Evolutionary conservation across 768 basidiomycete genomes (phyloP).

Genomic region (Trametes cingulata): DNA sequence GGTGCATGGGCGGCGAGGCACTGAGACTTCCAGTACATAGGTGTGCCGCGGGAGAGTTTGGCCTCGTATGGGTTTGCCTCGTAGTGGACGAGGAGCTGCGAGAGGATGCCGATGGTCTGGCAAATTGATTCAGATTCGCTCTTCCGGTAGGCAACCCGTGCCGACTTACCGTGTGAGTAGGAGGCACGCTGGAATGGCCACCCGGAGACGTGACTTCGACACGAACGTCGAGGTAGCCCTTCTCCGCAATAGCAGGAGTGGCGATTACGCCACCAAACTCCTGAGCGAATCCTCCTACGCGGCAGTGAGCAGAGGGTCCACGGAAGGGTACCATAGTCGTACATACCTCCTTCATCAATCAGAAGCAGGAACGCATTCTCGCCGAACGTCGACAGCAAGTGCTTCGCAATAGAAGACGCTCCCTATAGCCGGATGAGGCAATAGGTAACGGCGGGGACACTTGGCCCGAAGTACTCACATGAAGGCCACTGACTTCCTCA

Average conservation of each 20-base stretch:
- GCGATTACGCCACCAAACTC: constrained; percentile 36
- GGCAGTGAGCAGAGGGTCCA: not conserved
- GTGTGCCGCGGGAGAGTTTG: constrained; percentile 34
- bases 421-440: constrained; percentile 33
- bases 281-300: constrained; percentile 31
- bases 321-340: too few relatives aligned
- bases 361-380: constrained; percentile 50
- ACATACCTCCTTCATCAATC: constrained; percentile 59
- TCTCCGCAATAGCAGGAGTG: constrained; percentile 36
- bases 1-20: constrained; percentile 48
- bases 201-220: constrained; percentile 48
- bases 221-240: constrained; percentile 45
- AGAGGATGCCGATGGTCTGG: constrained; percentile 54
- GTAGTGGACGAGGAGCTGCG: constrained; percentile 45
- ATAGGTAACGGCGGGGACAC: not conserved
- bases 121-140: not conserved
- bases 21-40: constrained; percentile 38
- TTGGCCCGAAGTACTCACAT: constrained; percentile 25
- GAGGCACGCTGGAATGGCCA: constrained; percentile 57
- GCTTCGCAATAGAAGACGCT: constrained; percentile 40
- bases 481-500: constrained; percentile 43
- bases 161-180: constrained; percentile 47
- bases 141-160: not conserved
- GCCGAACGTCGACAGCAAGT: constrained; percentile 49
- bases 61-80: constrained; percentile 46